Conservation (phyloP, 805 yeast species). For the Maudiozyma saulgeensis region DNA sequence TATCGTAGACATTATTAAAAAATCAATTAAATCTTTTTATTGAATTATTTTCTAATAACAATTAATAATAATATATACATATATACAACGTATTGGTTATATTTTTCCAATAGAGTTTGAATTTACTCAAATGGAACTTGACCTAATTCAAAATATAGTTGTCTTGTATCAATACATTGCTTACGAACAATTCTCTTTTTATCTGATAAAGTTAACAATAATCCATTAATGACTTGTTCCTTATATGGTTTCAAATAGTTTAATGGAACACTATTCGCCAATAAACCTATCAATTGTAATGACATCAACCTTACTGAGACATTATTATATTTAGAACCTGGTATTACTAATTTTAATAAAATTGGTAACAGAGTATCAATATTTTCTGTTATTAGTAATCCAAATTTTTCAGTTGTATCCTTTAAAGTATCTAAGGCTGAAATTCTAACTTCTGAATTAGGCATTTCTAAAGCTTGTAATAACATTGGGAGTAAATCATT, state of each 20-base stretch:
- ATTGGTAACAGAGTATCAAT: conserved; percentile 48
- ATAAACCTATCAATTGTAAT: conserved; percentile 46
- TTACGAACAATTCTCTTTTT: conserved; percentile 64
- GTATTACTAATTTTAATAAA: conserved; percentile 31
- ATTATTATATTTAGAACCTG: conserved; percentile 25
- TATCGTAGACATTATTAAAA: no score
- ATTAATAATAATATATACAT: background rate
- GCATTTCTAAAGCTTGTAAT: conserved; percentile 48
- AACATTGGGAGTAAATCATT: conserved; percentile 59
- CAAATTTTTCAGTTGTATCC: conserved; percentile 47
- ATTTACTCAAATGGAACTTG: conserved; percentile 28
- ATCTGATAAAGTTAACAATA: conserved; percentile 58
- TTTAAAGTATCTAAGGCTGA: conserved; percentile 55
- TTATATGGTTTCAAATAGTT: conserved; percentile 45
- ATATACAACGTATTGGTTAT: background rate
- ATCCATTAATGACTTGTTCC: conserved; percentile 36
- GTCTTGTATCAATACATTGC: conserved; percentile 71
- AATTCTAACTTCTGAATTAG: conserved; percentile 39
- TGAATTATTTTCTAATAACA: no score
- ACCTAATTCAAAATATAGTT: conserved; percentile 53
- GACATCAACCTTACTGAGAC: conserved; percentile 47
- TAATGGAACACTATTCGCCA: conserved; percentile 33
- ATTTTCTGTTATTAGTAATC: conserved; percentile 44
- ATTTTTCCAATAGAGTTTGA: background rate
- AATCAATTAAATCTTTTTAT: no score